Evolutionary conservation across 306 rosid genomes (phyloP).

Genomic region (Castanea sativa): DNA sequence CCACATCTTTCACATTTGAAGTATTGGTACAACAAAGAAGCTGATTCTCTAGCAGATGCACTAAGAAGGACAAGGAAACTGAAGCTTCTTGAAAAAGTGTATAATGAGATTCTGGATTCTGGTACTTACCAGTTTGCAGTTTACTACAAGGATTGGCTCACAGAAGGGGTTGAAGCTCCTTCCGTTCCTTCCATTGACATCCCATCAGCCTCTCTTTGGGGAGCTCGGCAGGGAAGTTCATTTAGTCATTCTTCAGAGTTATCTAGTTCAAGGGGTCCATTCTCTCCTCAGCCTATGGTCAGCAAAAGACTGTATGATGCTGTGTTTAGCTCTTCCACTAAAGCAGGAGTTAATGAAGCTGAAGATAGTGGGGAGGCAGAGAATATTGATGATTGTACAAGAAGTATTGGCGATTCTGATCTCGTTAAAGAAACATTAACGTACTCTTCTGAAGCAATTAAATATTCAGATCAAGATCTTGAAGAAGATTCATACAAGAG

Average conservation of each 20-base stretch:
- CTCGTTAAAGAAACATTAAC: constrained; percentile 34
- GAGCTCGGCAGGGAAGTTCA: constrained; percentile 38
- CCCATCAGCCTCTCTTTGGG: constrained; percentile 44
- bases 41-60: constrained; percentile 36
- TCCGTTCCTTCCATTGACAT: constrained; percentile 49
- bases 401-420: constrained; percentile 44
- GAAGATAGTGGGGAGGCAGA: constrained; percentile 33
- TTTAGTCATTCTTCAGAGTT: constrained; percentile 43
- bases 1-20: constrained; percentile 68
- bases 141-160: constrained; percentile 88
- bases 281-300: constrained; percentile 67
- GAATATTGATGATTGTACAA: constrained; percentile 22
- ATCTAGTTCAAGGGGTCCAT: constrained; percentile 41
- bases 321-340: constrained; percentile 40
- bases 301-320: constrained; percentile 71
- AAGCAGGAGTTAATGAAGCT: constrained; percentile 31
- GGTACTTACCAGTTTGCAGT: constrained; percentile 57
- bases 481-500: constrained; percentile 42
- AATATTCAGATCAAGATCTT: constrained; percentile 33
- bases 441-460: constrained; percentile 34
- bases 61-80: constrained; percentile 44
- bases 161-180: constrained; percentile 70
- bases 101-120: constrained; percentile 63
- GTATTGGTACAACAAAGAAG: constrained; percentile 61
- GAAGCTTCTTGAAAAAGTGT: constrained; percentile 52